phyloP scores from a whole-genome alignment of 768 basidiomycete genomes.

The Scleroderma citrinum region DNA sequence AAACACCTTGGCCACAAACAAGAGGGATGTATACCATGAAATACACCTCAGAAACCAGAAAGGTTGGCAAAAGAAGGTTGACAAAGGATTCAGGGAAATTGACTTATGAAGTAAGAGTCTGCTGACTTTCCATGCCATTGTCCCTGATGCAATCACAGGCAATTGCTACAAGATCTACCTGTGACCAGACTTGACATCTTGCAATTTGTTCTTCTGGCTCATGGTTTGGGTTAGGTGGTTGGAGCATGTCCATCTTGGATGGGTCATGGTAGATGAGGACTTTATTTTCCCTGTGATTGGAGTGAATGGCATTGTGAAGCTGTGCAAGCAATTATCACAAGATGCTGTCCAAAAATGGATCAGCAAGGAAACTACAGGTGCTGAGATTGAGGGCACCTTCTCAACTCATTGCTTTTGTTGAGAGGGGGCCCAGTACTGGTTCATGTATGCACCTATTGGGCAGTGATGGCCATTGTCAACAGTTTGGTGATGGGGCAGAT shows the following conservation, averaged over 20 bases:
- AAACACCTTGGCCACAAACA: slow-evolving; percentile 3
- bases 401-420: slow-evolving; percentile 33
- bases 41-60: slow-evolving; percentile 18
- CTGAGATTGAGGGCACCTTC: slow-evolving; percentile 8
- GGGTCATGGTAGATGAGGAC: slow-evolving; percentile 19
- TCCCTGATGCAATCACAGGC: neutral
- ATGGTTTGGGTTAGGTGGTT: too few relatives aligned
- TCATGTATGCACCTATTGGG: slow-evolving; percentile 8
- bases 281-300: slow-evolving; percentile 29
- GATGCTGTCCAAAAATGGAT: slow-evolving; percentile 25
- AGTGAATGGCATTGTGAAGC: slow-evolving; percentile 20
- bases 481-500: slow-evolving; percentile 38
- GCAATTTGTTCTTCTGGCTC: too few relatives aligned
- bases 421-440: slow-evolving; percentile 7
- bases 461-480: slow-evolving; percentile 30
- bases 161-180: neutral
- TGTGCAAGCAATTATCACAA: slow-evolving; percentile 21
- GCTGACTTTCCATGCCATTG: neutral
- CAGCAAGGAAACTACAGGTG: slow-evolving; percentile 14
- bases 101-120: slow-evolving; percentile 8
- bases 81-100: slow-evolving; percentile 19
- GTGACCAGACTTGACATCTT: too few relatives aligned
- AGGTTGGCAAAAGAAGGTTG: slow-evolving; percentile 20
- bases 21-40: slow-evolving; percentile 17
- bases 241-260: neutral